A percentile compares a stretch with the other conserved stretches of the same genome.
phyloP scores from a whole-genome alignment of 2,329 filamentous ascomycete genomes.

The Fusarium equiseti region DNA sequence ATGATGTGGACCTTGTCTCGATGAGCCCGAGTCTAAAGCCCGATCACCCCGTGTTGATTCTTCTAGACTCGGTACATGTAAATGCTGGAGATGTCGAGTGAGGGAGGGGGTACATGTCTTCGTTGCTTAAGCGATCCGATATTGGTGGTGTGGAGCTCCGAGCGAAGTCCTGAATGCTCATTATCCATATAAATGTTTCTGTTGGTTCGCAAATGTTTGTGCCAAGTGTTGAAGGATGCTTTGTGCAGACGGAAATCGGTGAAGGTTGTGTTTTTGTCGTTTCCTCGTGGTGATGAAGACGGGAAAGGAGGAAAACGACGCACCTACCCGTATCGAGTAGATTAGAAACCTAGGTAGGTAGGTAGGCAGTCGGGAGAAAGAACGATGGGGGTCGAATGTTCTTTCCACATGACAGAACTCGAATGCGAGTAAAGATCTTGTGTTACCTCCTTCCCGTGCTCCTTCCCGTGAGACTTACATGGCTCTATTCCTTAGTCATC shows the following conservation, averaged over 20 bases:
- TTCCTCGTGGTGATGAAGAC: not conserved
- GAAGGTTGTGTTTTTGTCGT: not conserved
- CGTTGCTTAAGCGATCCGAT: conserved; percentile 9
- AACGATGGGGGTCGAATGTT: not conserved
- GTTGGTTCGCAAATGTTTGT: conserved; percentile 11
- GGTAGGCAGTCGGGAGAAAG: not conserved
- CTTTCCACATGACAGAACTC: conserved; percentile 21
- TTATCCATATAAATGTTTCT: conserved; percentile 4
- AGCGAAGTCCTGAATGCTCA: conserved; percentile 7
- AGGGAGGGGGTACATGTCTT: not conserved
- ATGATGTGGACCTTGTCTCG: conserved; percentile 19
- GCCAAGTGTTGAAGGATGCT: not conserved
- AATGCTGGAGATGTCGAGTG: not conserved
- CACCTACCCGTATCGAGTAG: not conserved
- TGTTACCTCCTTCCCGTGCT: conserved; percentile 16
- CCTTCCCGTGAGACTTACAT: conserved; percentile 26
- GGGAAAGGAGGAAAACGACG: not conserved
- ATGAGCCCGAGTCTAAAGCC: not conserved
- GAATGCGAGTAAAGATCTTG: not conserved
- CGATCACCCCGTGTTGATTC: not conserved
- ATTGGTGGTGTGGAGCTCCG: conserved; percentile 9
- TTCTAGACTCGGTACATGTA: conserved; percentile 10
- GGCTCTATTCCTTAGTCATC: conserved; percentile 3
- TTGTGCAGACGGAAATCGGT: not conserved
- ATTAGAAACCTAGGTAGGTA: not conserved